Base-by-base conservation (phyloP, 768 basidiomycete genomes). In the Amanita fuliginea region DNA sequence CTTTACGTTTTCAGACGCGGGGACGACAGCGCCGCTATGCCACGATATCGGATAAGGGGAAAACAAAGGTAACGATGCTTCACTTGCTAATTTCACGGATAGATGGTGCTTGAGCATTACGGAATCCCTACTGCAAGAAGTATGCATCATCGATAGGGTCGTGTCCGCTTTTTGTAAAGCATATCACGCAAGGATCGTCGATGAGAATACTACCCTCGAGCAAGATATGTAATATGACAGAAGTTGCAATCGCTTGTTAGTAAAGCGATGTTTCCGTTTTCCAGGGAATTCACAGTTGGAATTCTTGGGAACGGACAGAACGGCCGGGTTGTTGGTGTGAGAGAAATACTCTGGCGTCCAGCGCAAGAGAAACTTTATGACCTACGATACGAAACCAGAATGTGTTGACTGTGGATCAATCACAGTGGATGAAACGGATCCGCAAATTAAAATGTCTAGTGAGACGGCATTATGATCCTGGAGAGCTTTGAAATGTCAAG, bases 21-120 rank as follows among this genome's bases (percentile, higher is more conserved):
- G 56, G 1, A 61, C 59, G 6, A 19, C 60, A n/a, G 54, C n/a
- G n/a, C n/a, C 57, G 6, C 35, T 62, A 33, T 62, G 60, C 39
- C n/a, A n/a, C n/a, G n/a, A n/a, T n/a, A n/a, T 42, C 57, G 10
- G 61, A 62, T 39, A 62, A 62, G 32, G 59, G 56, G 1, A 62
- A 58, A 49, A 56, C 58, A 1, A 62, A 60, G 56, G 61, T 59
- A 10, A 42, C 14, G 9, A 6, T 13, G 24, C 0, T 22, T 24
- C 41, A 8, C 13, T 30, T 30, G 30, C 4, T n/a, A n/a, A n/a
- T n/a, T n/a, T n/a, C 30, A 30, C 10, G 30, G 30, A 11, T 24
- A 60, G 58, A 59, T 59, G 57, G 54, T 60, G 24, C 49, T 59
- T 28, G 56, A 59, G n/a, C 53, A 57, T 40, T 50, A 59, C 19